Conservation (phyloP, 306 rosid genomes). For the Vigna unguiculata region DNA sequence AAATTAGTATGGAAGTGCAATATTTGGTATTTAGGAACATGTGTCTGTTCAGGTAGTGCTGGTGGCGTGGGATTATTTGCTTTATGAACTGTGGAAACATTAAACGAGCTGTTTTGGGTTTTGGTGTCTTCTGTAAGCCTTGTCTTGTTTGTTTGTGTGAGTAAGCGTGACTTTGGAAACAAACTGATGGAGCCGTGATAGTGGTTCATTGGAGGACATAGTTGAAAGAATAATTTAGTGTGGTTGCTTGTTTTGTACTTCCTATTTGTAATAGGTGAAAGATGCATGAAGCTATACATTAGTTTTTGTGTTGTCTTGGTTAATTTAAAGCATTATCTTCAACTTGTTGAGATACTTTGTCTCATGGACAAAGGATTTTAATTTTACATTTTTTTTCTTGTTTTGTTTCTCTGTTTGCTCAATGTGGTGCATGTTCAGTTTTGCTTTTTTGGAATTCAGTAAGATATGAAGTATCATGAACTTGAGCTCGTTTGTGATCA, state of each 20-base stretch:
- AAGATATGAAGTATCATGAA: not conserved
- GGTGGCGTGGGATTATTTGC: constrained; percentile 12
- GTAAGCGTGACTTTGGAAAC: not conserved
- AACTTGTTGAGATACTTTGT: constrained; percentile 16
- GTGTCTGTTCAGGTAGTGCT: not conserved
- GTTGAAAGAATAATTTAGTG: constrained; percentile 18
- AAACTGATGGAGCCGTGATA: constrained; percentile 1
- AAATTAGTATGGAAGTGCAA: not conserved
- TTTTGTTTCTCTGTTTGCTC: not conserved
- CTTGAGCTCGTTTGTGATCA: constrained; percentile 8
- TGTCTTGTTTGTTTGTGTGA: not conserved
- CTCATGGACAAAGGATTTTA: constrained; percentile 18
- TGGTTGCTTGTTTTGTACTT: not conserved
- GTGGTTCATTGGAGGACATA: constrained; percentile 12
- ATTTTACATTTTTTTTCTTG: not conserved
- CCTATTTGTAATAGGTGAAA: not conserved
- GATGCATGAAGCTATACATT: not conserved
- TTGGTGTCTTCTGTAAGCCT: not conserved
- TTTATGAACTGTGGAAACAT: not conserved
- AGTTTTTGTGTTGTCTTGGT: not conserved
- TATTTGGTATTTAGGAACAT: not conserved
- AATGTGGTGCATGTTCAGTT: not conserved
- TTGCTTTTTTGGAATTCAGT: not conserved
- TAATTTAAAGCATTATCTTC: constrained; percentile 1
- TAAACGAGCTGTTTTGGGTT: not conserved